Evolutionary conservation across 352 stramenopile species (phyloP).

Genomic region (Phytophthora ohioensis): DNA sequence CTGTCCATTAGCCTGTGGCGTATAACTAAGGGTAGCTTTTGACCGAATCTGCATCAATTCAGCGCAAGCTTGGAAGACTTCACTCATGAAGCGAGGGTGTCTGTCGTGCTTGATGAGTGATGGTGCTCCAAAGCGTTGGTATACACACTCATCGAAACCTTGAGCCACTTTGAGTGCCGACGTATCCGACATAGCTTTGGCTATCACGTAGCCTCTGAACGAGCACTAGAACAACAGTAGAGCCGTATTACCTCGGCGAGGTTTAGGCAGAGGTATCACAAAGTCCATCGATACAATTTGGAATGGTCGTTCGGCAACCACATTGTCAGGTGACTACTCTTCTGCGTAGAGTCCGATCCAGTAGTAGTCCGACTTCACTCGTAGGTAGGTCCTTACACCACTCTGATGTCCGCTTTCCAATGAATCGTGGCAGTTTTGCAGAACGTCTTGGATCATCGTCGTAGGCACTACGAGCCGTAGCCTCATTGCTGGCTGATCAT

Average conservation of each 20-base stretch:
- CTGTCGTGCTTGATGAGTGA: background rate
- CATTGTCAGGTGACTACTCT: background rate
- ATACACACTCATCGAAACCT: background rate
- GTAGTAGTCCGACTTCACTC: no score
- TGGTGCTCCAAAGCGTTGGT: background rate
- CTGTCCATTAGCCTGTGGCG: no score
- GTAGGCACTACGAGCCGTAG: background rate
- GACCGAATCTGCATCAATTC: no score
- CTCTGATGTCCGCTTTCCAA: no score
- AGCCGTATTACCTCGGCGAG: background rate
- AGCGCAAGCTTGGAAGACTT: no score
- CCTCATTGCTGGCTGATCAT: rapidly evolving
- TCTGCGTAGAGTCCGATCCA: background rate
- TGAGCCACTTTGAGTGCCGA: background rate
- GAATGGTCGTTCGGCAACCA: background rate
- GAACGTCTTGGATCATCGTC: no score
- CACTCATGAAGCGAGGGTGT: no score
- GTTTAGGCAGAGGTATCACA: background rate
- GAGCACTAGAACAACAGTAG: background rate
- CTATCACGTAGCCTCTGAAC: background rate
- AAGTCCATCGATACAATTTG: conserved; percentile 1
- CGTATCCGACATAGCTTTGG: background rate
- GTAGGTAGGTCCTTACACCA: no score
- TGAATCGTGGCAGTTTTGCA: no score
- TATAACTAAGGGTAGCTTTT: no score